Evolutionary conservation across 805 yeast genomes (phyloP).

Genomic region (Ogataea trehaloabstinens): DNA sequence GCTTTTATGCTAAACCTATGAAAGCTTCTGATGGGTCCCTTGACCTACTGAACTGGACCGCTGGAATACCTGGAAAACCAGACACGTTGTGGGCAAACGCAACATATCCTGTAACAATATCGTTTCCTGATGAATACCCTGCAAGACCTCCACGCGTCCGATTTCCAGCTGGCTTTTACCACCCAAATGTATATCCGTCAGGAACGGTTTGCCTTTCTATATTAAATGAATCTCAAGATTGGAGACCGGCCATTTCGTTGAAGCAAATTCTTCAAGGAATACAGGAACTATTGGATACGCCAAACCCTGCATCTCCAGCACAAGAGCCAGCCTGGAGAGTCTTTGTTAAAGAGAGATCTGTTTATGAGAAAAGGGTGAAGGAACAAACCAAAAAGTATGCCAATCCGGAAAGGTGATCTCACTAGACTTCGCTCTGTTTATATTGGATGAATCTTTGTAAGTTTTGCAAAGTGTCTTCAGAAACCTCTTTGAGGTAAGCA

Average conservation of each 20-base stretch:
- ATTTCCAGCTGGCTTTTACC: constrained; percentile 88
- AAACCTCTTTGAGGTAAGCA: constrained; percentile 54
- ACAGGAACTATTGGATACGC: constrained; percentile 85
- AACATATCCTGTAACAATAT: constrained; percentile 77
- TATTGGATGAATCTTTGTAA: constrained; percentile 76
- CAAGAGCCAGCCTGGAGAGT: constrained; percentile 97
- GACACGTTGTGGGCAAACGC: constrained; percentile 89
- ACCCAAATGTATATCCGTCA: constrained; percentile 96
- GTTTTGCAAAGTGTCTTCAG: constrained; percentile 65
- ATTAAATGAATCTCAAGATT: constrained; percentile 91
- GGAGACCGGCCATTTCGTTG: constrained; percentile 95
- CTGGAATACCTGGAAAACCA: constrained; percentile 93
- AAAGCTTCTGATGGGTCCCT: constrained; percentile 80
- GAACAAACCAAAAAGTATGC: constrained; percentile 80
- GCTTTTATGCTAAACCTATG: constrained; percentile 89
- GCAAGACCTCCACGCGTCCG: constrained; percentile 94
- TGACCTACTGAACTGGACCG: constrained; percentile 84
- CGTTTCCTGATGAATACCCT: constrained; percentile 90
- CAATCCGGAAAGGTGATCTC: constrained; percentile 23
- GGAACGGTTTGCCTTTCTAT: constrained; percentile 95
- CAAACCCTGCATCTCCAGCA: constrained; percentile 95
- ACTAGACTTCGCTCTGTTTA: constrained; percentile 47
- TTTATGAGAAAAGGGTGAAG: constrained; percentile 72
- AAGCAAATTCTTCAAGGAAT: constrained; percentile 89
- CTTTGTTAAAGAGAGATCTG: constrained; percentile 61